phyloP scores from a whole-genome alignment of 208 protist genomes.

The Trichomonas gallinae region DNA sequence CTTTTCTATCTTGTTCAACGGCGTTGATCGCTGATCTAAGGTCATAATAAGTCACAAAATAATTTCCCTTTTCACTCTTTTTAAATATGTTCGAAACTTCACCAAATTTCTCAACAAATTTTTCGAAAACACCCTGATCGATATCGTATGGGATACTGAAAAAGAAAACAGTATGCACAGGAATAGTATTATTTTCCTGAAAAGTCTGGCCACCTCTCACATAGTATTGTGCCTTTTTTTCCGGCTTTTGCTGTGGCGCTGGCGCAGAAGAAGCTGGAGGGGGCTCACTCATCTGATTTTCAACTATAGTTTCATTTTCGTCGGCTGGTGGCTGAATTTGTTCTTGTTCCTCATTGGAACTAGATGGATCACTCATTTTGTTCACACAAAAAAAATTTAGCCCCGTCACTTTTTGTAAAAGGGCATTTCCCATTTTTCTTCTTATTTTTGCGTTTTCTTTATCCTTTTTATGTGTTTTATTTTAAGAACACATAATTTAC shows the following conservation, averaged over 20 bases:
- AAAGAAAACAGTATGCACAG: not conserved
- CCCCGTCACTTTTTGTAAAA: too few relatives aligned
- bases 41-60: conserved; percentile 6
- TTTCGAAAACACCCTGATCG: not conserved
- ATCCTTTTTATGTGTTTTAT: too few relatives aligned
- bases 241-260: not conserved
- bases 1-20: not conserved
- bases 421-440: too few relatives aligned
- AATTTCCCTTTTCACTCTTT: not conserved
- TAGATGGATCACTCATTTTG: too few relatives aligned
- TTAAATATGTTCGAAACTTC: not conserved
- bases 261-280: not conserved
- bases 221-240: not conserved
- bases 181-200: not conserved
- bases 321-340: too few relatives aligned
- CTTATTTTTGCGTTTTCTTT: too few relatives aligned
- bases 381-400: too few relatives aligned
- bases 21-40: not conserved
- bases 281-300: not conserved
- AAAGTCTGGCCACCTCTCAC: not conserved
- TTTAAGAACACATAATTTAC: too few relatives aligned
- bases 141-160: not conserved
- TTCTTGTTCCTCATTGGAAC: too few relatives aligned
- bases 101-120: not conserved
- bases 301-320: too few relatives aligned